A percentile compares a stretch with the other conserved stretches of the same genome.
Conservation (phyloP, 176 grass and related monocot genomes). For the Oryza glaberrima region DNA sequence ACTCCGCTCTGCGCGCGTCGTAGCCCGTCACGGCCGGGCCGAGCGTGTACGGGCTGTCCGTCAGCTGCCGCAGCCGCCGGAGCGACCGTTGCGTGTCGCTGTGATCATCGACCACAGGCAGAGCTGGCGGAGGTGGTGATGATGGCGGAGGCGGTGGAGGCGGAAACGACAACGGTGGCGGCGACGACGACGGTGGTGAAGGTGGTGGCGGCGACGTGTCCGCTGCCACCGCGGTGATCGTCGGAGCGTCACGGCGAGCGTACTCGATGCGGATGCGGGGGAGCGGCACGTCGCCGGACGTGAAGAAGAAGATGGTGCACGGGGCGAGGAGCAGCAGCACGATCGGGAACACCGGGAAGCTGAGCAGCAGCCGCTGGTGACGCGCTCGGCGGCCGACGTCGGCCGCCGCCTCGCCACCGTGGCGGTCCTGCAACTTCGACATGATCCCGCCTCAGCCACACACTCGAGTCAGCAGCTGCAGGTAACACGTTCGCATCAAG, state of each 20-base stretch:
- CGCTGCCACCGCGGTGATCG: not conserved
- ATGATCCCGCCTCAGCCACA: not conserved
- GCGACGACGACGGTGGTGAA: not conserved
- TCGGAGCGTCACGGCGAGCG: not conserved
- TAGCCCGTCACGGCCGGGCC: constrained; percentile 57
- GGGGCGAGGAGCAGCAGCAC: constrained; percentile 38
- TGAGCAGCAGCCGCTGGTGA: not conserved
- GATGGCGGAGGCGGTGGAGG: not conserved
- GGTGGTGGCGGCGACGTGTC: not conserved
- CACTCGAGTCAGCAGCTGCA: not conserved
- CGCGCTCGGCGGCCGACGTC: not conserved
- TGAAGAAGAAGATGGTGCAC: constrained; percentile 40
- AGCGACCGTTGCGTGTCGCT: not conserved
- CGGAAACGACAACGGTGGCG: not conserved
- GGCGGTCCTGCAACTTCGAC: constrained; percentile 18
- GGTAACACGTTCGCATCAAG: not conserved
- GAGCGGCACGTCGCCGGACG: constrained; percentile 32
- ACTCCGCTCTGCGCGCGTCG: constrained; percentile 57
- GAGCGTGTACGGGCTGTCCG: constrained; percentile 58
- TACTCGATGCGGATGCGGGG: constrained; percentile 59
- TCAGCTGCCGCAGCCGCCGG: constrained; percentile 56
- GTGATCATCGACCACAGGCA: not conserved
- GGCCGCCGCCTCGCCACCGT: not conserved
- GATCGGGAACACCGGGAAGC: constrained; percentile 13
- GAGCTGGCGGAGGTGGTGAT: not conserved